A percentile compares a stretch with the other conserved stretches of the same genome.
phyloP scores from a whole-genome alignment of 805 yeast genomes.

The Helenozyma rhizophorensis region DNA sequence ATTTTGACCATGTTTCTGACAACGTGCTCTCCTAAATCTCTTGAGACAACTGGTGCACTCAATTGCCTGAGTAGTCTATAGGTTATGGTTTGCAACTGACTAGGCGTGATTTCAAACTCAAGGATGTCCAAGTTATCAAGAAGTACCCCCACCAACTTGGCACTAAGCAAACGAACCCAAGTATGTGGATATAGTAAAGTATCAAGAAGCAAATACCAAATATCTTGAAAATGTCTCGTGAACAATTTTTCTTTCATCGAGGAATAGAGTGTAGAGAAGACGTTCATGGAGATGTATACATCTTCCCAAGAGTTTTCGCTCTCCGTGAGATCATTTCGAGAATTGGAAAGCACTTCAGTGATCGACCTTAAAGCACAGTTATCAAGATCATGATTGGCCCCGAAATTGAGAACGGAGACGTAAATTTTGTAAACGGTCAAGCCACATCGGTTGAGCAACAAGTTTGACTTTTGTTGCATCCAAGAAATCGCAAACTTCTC shows the following conservation, averaged over 20 bases:
- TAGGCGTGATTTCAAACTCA: conserved; percentile 31
- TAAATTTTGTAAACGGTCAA: conserved; percentile 65
- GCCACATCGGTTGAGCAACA: conserved; percentile 65
- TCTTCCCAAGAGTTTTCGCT: conserved; percentile 66
- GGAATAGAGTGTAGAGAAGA: conserved; percentile 41
- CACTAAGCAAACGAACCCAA: conserved; percentile 76
- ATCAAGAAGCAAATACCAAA: conserved; percentile 52
- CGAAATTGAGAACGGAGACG: conserved; percentile 44
- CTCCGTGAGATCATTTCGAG: conserved; percentile 33
- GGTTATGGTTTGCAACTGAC: conserved; percentile 63
- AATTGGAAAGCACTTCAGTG: conserved; percentile 20
- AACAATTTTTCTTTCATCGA: conserved; percentile 30
- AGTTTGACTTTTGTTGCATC: conserved; percentile 54
- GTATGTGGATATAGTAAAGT: conserved; percentile 79
- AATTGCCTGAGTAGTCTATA: conserved; percentile 71
- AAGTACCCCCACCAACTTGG: conserved; percentile 54
- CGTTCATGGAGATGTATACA: conserved; percentile 60
- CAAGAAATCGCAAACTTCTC: conserved; percentile 52
- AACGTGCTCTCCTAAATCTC: conserved; percentile 56
- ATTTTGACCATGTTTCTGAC: conserved; percentile 64
- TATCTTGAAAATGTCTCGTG: conserved; percentile 21
- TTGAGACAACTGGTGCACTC: conserved; percentile 70
- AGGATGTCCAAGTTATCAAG: conserved; percentile 38
- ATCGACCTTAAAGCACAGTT: conserved; percentile 25
- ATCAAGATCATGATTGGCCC: conserved; percentile 36